phyloP scores from a whole-genome alignment of 73 alveolate species.

The Paramecium sexaurelia region DNA sequence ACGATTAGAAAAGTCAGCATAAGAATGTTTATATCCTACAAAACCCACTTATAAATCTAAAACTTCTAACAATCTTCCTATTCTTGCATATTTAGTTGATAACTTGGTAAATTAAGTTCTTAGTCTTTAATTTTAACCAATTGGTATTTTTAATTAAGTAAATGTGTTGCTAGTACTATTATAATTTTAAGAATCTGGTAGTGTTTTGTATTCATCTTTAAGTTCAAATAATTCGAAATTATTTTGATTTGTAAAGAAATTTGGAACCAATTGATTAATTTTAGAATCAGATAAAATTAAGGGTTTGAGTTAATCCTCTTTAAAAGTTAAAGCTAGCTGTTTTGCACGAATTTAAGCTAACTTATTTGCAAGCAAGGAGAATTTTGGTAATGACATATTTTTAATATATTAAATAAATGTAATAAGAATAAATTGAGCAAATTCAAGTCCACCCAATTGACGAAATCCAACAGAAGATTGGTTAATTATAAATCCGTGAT shows the following conservation, averaged over 20 bases:
- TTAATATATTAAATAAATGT: too few species aligned
- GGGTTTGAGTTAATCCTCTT: conserved; percentile 4
- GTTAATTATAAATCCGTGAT: too few species aligned
- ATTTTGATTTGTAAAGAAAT: background rate
- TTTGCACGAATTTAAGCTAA: background rate
- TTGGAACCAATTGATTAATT: conserved; percentile 7
- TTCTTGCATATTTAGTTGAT: conserved; percentile 37
- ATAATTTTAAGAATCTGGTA: background rate
- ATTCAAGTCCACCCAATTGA: too few species aligned
- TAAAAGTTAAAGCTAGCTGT: background rate
- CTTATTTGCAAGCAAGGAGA: background rate
- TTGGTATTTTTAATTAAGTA: conserved; percentile 4
- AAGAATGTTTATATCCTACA: conserved; percentile 15
- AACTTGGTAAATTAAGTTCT: conserved; percentile 26
- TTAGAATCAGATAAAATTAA: background rate
- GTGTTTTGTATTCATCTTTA: conserved; percentile 16
- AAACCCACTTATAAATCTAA: conserved; percentile 17
- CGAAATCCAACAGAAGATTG: too few species aligned
- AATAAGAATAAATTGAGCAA: too few species aligned
- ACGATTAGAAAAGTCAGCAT: conserved; percentile 27
- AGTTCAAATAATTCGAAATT: background rate
- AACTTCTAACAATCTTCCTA: conserved; percentile 43
- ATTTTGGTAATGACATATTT: conserved; percentile 28
- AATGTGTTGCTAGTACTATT: conserved; percentile 5
- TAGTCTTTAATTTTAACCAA: background rate